Conservation (phyloP, 345 rosid species). For the Microcos paniculata region DNA sequence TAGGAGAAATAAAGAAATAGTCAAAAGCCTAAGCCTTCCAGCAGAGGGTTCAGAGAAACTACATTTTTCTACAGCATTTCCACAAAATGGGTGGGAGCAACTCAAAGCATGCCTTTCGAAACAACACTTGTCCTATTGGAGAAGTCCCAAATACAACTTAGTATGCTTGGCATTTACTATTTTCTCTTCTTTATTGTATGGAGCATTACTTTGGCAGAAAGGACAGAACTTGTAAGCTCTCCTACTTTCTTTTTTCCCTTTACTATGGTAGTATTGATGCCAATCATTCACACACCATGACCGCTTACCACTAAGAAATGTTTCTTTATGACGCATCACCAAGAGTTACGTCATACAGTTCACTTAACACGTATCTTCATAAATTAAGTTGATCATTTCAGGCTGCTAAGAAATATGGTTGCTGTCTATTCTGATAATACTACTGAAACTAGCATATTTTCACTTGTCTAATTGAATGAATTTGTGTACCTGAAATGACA, state of each 20-base stretch:
- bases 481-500: background rate
- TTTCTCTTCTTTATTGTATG: slow-evolving; percentile 33
- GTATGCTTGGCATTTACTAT: slow-evolving; percentile 32
- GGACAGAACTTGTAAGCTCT: slow-evolving; percentile 48
- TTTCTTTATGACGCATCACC: background rate
- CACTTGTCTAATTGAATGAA: background rate
- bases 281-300: background rate
- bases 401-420: background rate
- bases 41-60: slow-evolving; percentile 26
- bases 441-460: background rate
- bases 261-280: background rate
- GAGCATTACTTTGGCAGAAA: slow-evolving; percentile 48
- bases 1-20: slow-evolving; percentile 19
- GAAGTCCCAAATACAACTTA: slow-evolving; percentile 51
- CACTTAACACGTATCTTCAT: background rate
- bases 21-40: slow-evolving; percentile 29
- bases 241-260: background rate
- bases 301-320: background rate
- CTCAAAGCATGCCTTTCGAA: slow-evolving; percentile 62
- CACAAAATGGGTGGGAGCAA: slow-evolving; percentile 46
- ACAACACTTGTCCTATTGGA: slow-evolving; percentile 58
- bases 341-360: background rate
- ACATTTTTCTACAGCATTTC: slow-evolving; percentile 30
- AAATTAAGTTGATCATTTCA: background rate
- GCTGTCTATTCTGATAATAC: background rate